A percentile compares a stretch with the other conserved stretches of the same genome.
phyloP scores from a whole-genome alignment of 2,329 filamentous ascomycete genomes.

The Zelopaecilomyces penicillatus region DNA sequence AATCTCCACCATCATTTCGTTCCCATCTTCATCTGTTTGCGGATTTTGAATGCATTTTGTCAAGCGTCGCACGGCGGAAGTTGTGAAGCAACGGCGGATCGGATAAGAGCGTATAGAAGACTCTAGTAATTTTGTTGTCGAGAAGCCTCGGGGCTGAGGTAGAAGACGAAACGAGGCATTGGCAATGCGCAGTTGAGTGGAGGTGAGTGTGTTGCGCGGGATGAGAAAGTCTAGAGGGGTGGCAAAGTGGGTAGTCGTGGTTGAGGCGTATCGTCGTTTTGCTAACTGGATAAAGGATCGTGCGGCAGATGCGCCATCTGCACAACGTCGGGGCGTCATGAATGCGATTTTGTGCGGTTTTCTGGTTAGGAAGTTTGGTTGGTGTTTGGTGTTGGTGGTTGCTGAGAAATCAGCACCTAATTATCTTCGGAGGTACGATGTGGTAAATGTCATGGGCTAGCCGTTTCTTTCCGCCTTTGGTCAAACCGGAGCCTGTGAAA shows the following conservation, averaged over 20 bases:
- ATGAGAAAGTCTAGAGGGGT: constrained; percentile 32
- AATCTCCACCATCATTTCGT: constrained; percentile 76
- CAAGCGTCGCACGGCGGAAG: constrained; percentile 25
- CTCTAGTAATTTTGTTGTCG: background rate
- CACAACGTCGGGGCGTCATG: constrained; percentile 31
- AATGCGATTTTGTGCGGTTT: background rate
- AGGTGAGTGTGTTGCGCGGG: constrained; percentile 20
- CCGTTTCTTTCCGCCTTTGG: constrained; percentile 6
- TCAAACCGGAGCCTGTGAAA: background rate
- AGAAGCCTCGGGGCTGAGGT: background rate
- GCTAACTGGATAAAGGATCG: constrained; percentile 34
- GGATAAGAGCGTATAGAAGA: constrained; percentile 1
- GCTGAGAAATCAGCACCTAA: constrained; percentile 11
- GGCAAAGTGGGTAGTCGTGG: constrained; percentile 15
- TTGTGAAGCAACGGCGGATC: constrained; percentile 26
- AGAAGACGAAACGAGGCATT: constrained; percentile 1
- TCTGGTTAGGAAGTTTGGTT: background rate
- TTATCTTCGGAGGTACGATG: constrained; percentile 2
- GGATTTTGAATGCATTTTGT: constrained; percentile 59
- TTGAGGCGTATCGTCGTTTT: constrained; percentile 22
- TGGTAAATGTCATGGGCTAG: background rate
- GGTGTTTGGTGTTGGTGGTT: background rate
- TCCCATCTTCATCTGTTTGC: constrained; percentile 70
- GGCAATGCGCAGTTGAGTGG: background rate
- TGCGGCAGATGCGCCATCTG: constrained; percentile 29